Evolutionary conservation across 768 basidiomycete species (phyloP).

Genomic region (Daedaleopsis sinensis): DNA sequence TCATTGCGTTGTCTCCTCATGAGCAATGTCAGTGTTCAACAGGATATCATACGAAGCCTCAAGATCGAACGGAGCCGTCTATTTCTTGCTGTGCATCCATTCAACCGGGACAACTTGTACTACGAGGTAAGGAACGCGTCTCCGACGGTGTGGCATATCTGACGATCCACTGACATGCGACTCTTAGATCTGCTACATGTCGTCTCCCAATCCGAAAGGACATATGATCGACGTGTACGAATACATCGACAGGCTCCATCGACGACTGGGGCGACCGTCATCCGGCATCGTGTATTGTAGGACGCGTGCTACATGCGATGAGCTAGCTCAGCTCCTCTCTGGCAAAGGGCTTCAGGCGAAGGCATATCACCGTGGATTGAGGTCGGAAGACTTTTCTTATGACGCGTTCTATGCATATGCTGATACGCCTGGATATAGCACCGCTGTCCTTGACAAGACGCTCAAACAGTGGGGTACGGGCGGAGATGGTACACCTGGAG

Average conservation of each 20-base stretch:
- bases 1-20: neutral
- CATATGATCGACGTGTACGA: constrained; percentile 69
- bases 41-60: constrained; percentile 71
- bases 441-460: constrained; percentile 51
- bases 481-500: constrained; percentile 47
- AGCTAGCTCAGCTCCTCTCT: constrained; percentile 63
- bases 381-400: constrained; percentile 34
- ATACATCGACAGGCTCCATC: constrained; percentile 66
- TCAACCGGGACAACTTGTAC: constrained; percentile 78
- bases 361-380: constrained; percentile 77
- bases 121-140: constrained; percentile 60
- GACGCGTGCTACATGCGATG: constrained; percentile 66
- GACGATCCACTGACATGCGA: neutral
- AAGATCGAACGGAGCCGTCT: constrained; percentile 59
- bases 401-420: neutral
- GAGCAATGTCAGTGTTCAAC: constrained; percentile 58
- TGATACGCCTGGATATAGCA: constrained; percentile 33
- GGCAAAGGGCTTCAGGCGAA: constrained; percentile 66
- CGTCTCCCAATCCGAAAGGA: constrained; percentile 48
- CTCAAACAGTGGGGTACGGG: constrained; percentile 62
- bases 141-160: no score
- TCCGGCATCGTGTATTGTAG: constrained; percentile 83
- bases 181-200: constrained; percentile 62
- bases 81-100: constrained; percentile 72
- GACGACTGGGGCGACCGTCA: constrained; percentile 58